Evolutionary conservation across 164 flowering plant species (phyloP), one percentile per base, ranked within the genome.

Genomic region (Amborella trichopoda): DNA sequence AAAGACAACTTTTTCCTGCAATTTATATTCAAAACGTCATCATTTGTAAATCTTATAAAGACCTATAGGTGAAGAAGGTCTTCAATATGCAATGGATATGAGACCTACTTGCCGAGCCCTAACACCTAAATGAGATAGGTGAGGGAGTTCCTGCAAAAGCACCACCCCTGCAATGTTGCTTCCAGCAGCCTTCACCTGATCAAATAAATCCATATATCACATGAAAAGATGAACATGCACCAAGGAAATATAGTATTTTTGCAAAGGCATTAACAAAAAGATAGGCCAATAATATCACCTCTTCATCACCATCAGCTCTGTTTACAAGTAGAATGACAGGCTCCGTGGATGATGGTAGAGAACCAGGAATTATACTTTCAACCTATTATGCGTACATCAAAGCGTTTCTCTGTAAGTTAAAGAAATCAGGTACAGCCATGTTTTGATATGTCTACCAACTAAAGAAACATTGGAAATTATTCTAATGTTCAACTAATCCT

Each of bases 281-380:
- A 6, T 30, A 30, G 14, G 14, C 14, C 34, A 40, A 56, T 46
- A 56, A 1, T 13, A 6, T 13, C 64, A 90, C 98, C 98, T 90
- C 98, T 46, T 90, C 98, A 61, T 90, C 98, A 38, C 98, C 98
- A 69, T 86, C 91, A 53, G 98, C 98, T 73, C 63, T 90, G 57
- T 68, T 77, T 52, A 86, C 98, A 52, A 86, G 63, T 47, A 90
- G 94, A 71, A 90, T 75, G 46, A 90, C 59, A 39, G 97, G 84
- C 52, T 80, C 97, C 13, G 59, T 30, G 37, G 89, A 64, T 44
- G 73, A 50, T 52, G 94, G 75, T 36, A 86, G 32, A 40, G 81
- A 73, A 48, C 94, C 94, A 44, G 95, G 91, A 24, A 66, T 61
- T 52, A 90, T 85, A 44, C 69, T 78, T 30, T 86, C 94, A 48